Conservation (phyloP, 257 asterid species). For the Gardenia jasminoides region DNA sequence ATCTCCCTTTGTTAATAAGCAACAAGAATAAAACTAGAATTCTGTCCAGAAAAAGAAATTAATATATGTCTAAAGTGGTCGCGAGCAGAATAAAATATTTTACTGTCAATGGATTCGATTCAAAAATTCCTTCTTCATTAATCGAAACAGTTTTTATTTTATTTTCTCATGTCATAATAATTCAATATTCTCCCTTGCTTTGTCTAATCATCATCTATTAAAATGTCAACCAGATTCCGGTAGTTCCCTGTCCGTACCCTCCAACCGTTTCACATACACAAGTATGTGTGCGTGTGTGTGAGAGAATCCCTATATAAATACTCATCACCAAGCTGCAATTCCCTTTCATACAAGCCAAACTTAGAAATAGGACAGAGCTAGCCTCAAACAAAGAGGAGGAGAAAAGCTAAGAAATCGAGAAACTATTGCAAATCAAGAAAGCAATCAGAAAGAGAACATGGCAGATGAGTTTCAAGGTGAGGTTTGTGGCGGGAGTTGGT, state of each 20-base stretch:
- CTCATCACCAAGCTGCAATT: conserved; percentile 4
- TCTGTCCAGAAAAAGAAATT: not conserved
- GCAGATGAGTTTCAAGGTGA: conserved; percentile 60
- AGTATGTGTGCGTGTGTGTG: not conserved
- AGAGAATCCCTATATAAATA: conserved; percentile 16
- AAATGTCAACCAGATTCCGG: conserved; percentile 53
- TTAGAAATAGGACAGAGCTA: not conserved
- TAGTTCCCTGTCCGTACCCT: conserved; percentile 36
- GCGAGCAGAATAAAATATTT: conserved; percentile 14
- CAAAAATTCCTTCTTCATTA: conserved; percentile 15
- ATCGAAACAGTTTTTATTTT: no score
- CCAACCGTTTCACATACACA: conserved; percentile 19
- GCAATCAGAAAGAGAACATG: conserved; percentile 26
- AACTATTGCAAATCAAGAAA: not conserved
- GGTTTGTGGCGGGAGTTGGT: conserved; percentile 64
- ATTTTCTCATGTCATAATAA: conserved; percentile 16
- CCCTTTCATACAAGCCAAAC: conserved; percentile 38
- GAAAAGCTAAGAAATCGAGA: conserved; percentile 1
- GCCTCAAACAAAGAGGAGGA: conserved; percentile 3
- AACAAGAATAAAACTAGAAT: conserved; percentile 26
- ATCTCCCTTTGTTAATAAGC: conserved; percentile 43
- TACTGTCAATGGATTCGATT: conserved; percentile 18
- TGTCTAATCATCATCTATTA: conserved; percentile 26
- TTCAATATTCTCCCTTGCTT: conserved; percentile 23
- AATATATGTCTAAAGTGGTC: conserved; percentile 16